Evolutionary conservation across 2,329 filamentous ascomycete genomes (phyloP).

Genomic region (Aspergillus persii): DNA sequence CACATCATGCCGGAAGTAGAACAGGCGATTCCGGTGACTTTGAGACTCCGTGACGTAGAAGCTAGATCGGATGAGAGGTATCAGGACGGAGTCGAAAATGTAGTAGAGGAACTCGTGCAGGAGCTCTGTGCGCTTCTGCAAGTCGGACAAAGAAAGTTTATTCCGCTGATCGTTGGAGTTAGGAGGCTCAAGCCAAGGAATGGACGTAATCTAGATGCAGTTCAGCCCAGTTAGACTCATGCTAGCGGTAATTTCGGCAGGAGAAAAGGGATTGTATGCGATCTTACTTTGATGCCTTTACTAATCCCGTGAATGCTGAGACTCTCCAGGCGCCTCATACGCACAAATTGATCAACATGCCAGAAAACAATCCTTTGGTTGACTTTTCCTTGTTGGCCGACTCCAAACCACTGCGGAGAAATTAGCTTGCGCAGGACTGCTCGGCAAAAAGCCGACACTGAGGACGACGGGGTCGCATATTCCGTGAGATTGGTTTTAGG

Average conservation of each 20-base stretch:
- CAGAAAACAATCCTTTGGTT: conserved; percentile 65
- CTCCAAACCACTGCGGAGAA: conserved; percentile 73
- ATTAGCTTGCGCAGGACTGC: conserved; percentile 71
- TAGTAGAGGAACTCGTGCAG: conserved; percentile 88
- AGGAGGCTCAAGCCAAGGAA: conserved; percentile 70
- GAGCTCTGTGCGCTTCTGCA: conserved; percentile 72
- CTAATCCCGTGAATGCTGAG: conserved; percentile 74
- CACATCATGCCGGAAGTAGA: conserved; percentile 92
- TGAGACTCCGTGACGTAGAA: conserved; percentile 96
- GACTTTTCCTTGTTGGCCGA: conserved; percentile 48
- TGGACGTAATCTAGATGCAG: conserved; percentile 58
- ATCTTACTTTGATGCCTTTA: conserved; percentile 68
- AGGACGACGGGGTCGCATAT: conserved; percentile 63
- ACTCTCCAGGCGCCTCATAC: conserved; percentile 75
- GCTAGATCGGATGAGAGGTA: conserved; percentile 80
- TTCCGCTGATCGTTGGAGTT: conserved; percentile 34
- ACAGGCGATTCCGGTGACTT: conserved; percentile 73
- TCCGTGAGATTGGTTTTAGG: conserved; percentile 55
- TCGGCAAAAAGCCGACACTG: conserved; percentile 84
- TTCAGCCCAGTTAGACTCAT: background rate
- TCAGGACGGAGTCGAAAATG: conserved; percentile 83
- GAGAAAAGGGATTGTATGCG: conserved; percentile 13
- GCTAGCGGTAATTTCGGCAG: background rate
- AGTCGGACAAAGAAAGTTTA: conserved; percentile 69
- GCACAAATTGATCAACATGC: conserved; percentile 74